Percentiles rank a stretch among this genome's conserved stretches.
Evolutionary conservation across 2,329 filamentous ascomycete species (phyloP).

Genomic region (Aureobasidium subglaciale): DNA sequence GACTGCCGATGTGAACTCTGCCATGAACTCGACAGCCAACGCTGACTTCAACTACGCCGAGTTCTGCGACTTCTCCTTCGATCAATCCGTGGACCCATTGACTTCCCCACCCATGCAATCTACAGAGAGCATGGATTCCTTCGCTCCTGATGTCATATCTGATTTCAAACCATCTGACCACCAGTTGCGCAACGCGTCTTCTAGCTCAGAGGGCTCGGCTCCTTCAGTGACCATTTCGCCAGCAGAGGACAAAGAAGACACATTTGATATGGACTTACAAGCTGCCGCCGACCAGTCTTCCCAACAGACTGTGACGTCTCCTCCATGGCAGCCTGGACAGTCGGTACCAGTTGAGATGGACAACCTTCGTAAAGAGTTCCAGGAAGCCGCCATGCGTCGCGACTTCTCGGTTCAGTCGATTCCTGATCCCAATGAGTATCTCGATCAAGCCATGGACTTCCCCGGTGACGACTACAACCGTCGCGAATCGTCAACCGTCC

Average conservation of each 20-base stretch:
- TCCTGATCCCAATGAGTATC: slow-evolving; percentile 6
- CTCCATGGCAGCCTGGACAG: slow-evolving; percentile 31
- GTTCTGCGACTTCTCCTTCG: slow-evolving; percentile 14
- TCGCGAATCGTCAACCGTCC: slow-evolving; percentile 25
- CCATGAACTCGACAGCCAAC: background rate
- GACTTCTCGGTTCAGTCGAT: slow-evolving; percentile 16
- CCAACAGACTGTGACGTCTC: slow-evolving; percentile 18
- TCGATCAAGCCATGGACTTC: slow-evolving; percentile 28
- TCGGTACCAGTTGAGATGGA: slow-evolving; percentile 30
- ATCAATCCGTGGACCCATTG: slow-evolving; percentile 1
- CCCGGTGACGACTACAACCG: slow-evolving; percentile 25
- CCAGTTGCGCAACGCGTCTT: background rate
- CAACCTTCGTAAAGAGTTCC: slow-evolving; percentile 28
- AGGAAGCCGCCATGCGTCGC: slow-evolving; percentile 21
- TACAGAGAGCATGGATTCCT: background rate
- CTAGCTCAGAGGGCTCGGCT: slow-evolving; percentile 5
- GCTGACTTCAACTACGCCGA: slow-evolving; percentile 15
- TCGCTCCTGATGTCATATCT: background rate
- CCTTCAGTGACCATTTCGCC: slow-evolving; percentile 13
- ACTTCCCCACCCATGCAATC: slow-evolving; percentile 2
- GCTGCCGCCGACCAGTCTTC: background rate
- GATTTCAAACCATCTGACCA: background rate
- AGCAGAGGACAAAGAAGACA: slow-evolving; percentile 5
- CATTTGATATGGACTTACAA: background rate
- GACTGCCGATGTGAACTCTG: background rate